A percentile compares a stretch with the other conserved stretches of the same genome.
Conservation (phyloP, 2,329 filamentous ascomycete genomes). For the Exophiala sp. region DNA sequence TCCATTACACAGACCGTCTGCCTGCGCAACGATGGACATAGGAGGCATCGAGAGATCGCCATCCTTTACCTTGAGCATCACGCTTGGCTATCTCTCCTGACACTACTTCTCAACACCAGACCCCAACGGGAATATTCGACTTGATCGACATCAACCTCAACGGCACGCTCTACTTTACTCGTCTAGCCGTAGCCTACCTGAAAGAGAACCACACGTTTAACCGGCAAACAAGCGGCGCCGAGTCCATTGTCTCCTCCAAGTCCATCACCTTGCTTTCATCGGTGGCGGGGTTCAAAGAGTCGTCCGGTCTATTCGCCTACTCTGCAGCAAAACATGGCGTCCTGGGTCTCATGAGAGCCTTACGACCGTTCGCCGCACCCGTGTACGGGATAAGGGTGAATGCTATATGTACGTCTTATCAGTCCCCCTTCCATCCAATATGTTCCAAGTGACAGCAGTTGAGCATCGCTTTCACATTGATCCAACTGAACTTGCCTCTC, state of each 20-base stretch:
- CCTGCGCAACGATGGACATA: too few relatives aligned
- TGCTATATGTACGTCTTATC: slow-evolving; percentile 34
- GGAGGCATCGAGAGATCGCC: too few relatives aligned
- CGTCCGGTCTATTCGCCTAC: slow-evolving; percentile 46
- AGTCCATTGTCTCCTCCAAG: slow-evolving; percentile 28
- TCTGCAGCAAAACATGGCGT: slow-evolving; percentile 47
- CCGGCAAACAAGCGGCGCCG: slow-evolving; percentile 7
- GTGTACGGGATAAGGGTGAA: slow-evolving; percentile 41
- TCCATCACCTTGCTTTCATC: slow-evolving; percentile 43
- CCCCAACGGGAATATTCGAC: slow-evolving; percentile 19
- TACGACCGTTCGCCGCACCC: slow-evolving; percentile 37
- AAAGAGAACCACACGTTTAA: slow-evolving; percentile 21
- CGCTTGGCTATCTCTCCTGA: too few relatives aligned
- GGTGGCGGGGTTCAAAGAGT: slow-evolving; percentile 46
- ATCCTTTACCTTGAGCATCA: too few relatives aligned
- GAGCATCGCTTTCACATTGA: too few relatives aligned
- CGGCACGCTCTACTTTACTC: slow-evolving; percentile 46
- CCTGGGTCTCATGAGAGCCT: slow-evolving; percentile 45
- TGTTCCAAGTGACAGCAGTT: too few relatives aligned
- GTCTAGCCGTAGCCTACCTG: slow-evolving; percentile 48
- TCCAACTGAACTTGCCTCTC: too few relatives aligned
- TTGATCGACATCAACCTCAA: slow-evolving; percentile 35
- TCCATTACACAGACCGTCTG: too few relatives aligned
- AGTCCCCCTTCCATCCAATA: neutral
- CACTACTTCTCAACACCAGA: slow-evolving; percentile 1